A percentile compares a stretch with the other conserved stretches of the same genome.
phyloP scores from a whole-genome alignment of 1,284 basidiomycete species.

The Ganoderma multipileum region DNA sequence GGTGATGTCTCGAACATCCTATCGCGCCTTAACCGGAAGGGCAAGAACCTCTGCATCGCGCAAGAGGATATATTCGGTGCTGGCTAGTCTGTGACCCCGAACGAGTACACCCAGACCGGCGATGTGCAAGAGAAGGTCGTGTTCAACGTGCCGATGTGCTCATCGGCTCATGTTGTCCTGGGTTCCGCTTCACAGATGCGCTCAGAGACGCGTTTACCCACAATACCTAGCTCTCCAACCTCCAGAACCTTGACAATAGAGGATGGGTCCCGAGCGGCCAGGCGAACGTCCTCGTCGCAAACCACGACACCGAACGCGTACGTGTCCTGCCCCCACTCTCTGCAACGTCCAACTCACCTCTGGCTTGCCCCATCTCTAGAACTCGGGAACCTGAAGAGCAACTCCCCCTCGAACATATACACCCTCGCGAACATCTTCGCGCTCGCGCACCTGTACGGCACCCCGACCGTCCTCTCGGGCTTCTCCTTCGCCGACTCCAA shows the following conservation, averaged over 20 bases:
- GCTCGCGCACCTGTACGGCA: constrained; percentile 71
- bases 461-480: constrained; percentile 67
- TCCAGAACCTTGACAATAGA: constrained; percentile 60
- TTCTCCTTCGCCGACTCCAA: constrained; percentile 52
- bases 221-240: constrained; percentile 52
- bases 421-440: constrained; percentile 67
- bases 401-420: constrained; percentile 71
- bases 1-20: constrained; percentile 62
- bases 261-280: constrained; percentile 61
- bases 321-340: constrained; percentile 22
- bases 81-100: constrained; percentile 60
- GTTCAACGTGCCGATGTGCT: neutral
- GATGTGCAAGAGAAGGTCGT: constrained; percentile 68
- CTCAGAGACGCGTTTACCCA: constrained; percentile 58
- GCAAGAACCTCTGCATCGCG: constrained; percentile 55
- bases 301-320: constrained; percentile 76
- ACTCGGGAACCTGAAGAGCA: constrained; percentile 59
- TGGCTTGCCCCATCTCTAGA: constrained; percentile 40
- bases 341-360: neutral
- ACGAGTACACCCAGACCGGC: constrained; percentile 61
- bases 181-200: constrained; percentile 67
- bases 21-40: constrained; percentile 44
- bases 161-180: constrained; percentile 32
- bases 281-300: constrained; percentile 73
- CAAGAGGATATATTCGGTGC: constrained; percentile 64